phyloP scores from a whole-genome alignment of 2,329 filamentous ascomycete species.

The Graphiopsis chlorocephala region DNA sequence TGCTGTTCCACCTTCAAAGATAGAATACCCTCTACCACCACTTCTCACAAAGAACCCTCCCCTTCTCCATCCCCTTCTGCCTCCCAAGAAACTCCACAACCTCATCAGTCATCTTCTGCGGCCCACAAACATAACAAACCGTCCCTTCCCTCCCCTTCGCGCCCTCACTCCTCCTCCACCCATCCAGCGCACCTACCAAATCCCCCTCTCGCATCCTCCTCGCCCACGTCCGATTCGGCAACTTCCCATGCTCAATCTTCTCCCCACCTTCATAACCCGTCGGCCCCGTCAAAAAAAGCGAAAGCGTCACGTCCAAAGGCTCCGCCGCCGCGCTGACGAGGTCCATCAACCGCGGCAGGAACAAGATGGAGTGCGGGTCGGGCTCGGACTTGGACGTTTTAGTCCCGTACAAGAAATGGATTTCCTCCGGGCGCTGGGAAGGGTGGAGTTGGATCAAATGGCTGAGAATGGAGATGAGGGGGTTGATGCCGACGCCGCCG shows the following conservation, averaged over 20 bases:
- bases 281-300: slow-evolving; percentile 32
- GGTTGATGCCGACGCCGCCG: slow-evolving; percentile 80
- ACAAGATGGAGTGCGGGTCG: slow-evolving; percentile 42
- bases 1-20: not conserved
- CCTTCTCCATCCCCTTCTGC: slow-evolving; percentile 38
- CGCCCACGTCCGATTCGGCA: slow-evolving; percentile 31
- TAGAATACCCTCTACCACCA: slow-evolving; percentile 43
- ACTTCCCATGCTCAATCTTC: slow-evolving; percentile 28
- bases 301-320: slow-evolving; percentile 26
- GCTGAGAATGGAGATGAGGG: slow-evolving; percentile 70
- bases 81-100: slow-evolving; percentile 40
- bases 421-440: slow-evolving; percentile 36
- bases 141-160: slow-evolving; percentile 35
- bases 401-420: slow-evolving; percentile 64
- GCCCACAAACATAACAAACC: slow-evolving; percentile 50
- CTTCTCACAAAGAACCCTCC: slow-evolving; percentile 49
- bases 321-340: slow-evolving; percentile 24
- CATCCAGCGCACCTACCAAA: slow-evolving; percentile 39
- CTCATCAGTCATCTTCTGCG: slow-evolving; percentile 48
- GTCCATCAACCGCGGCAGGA: slow-evolving; percentile 45
- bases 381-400: slow-evolving; percentile 35
- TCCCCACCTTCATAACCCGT: slow-evolving; percentile 21
- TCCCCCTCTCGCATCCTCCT: slow-evolving; percentile 34
- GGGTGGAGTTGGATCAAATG: slow-evolving; percentile 43
- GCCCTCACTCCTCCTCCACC: slow-evolving; percentile 26